phyloP scores from a whole-genome alignment of 1,284 basidiomycete species.

The Ustilago loliicola region DNA sequence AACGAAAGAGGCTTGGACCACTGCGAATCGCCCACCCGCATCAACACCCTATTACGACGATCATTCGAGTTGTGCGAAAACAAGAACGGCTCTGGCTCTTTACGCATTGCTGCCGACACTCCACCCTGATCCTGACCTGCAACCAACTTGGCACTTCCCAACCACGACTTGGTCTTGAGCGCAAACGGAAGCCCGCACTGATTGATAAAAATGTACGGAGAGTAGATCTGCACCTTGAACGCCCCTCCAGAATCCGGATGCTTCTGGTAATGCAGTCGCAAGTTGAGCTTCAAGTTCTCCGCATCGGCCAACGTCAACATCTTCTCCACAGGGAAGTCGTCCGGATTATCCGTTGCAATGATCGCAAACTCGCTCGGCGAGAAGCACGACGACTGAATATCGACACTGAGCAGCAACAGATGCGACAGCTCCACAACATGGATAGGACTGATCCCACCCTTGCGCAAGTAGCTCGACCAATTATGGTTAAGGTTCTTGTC shows the following conservation, averaged over 20 bases:
- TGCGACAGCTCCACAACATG: constrained; percentile 97
- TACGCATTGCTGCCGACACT: constrained; percentile 68
- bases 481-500: constrained; percentile 92
- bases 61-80: constrained; percentile 85
- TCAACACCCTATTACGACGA: constrained; percentile 84
- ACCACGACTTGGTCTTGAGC: constrained; percentile 81
- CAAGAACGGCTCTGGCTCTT: constrained; percentile 73
- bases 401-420: constrained; percentile 89
- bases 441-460: constrained; percentile 95
- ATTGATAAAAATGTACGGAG: constrained; percentile 92
- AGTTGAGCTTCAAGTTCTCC: constrained; percentile 82
- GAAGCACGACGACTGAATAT: constrained; percentile 84
- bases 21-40: constrained; percentile 85
- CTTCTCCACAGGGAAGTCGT: constrained; percentile 88
- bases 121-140: constrained; percentile 78
- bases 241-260: constrained; percentile 95
- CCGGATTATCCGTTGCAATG: constrained; percentile 92
- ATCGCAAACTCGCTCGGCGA: constrained; percentile 98
- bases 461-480: constrained; percentile 86
- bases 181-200: constrained; percentile 90
- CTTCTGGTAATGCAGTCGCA: constrained; percentile 82
- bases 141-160: constrained; percentile 82
- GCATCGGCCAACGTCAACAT: constrained; percentile 81
- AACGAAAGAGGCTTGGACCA: constrained; percentile 80
- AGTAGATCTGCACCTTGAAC: constrained; percentile 96